A percentile compares a stretch with the other conserved stretches of the same genome.
phyloP scores from a whole-genome alignment of 1,284 basidiomycete species.

The Cystobasidium sp. region DNA sequence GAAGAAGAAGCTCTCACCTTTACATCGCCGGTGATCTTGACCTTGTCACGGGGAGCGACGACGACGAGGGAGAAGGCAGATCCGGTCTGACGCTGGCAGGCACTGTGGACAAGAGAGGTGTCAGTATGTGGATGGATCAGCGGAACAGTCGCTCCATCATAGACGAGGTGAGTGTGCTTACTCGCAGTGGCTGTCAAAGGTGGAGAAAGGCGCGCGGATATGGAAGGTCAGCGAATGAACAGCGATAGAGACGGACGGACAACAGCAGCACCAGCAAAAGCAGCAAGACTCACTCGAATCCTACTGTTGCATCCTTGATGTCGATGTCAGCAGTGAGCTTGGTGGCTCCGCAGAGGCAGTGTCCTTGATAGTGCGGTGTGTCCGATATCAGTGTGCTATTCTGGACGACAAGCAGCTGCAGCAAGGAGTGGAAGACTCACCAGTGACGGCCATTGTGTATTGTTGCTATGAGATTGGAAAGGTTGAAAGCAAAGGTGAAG shows the following conservation, averaged over 20 bases:
- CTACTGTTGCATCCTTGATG: slow-evolving; percentile 39
- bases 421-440: slow-evolving; percentile 5
- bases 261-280: background rate
- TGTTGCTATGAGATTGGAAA: background rate
- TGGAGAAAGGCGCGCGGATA: background rate
- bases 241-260: background rate
- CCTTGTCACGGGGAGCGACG: slow-evolving; percentile 43
- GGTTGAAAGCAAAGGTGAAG: background rate
- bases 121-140: background rate
- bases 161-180: background rate
- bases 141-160: background rate
- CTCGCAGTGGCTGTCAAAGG: slow-evolving; percentile 25
- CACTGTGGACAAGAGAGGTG: slow-evolving; percentile 2
- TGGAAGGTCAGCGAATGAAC: background rate
- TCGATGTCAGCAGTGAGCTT: slow-evolving; percentile 41
- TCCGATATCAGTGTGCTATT: background rate
- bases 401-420: background rate
- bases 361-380: background rate
- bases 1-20: slow-evolving; percentile 18
- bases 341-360: slow-evolving; percentile 44
- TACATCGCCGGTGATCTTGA: slow-evolving; percentile 42
- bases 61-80: slow-evolving; percentile 43
- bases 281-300: slow-evolving; percentile 25
- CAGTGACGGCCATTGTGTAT: slow-evolving; percentile 15
- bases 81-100: slow-evolving; percentile 40